A percentile compares a stretch with the other conserved stretches of the same genome.
phyloP scores from a whole-genome alignment of 805 yeast genomes.

The Metschnikowia rubicola region DNA sequence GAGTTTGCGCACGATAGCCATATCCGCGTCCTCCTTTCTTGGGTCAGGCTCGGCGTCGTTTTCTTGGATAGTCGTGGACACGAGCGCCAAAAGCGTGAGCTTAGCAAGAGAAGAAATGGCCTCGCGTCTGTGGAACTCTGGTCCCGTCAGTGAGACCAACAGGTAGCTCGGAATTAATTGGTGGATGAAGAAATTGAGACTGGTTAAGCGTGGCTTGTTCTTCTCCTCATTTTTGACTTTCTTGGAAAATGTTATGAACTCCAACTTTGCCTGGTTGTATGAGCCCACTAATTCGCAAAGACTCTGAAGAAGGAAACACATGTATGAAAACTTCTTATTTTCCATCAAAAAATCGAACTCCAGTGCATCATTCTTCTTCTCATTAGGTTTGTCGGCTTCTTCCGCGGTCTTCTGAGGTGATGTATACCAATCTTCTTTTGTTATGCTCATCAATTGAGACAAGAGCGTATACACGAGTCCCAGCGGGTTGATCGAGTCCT shows the following conservation, averaged over 20 bases:
- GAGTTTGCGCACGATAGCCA: conserved; percentile 70
- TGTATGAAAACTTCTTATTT: conserved; percentile 60
- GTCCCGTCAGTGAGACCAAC: conserved; percentile 33
- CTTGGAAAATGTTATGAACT: conserved; percentile 74
- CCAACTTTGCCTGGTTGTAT: conserved; percentile 76
- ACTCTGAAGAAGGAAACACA: conserved; percentile 63
- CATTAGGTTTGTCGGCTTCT: not conserved
- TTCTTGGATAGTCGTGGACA: conserved; percentile 54
- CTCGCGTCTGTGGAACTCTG: conserved; percentile 46
- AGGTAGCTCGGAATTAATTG: conserved; percentile 62
- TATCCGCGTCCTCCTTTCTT: conserved; percentile 59
- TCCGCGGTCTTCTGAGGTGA: conserved; percentile 7
- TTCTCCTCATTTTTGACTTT: conserved; percentile 36
- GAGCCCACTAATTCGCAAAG: conserved; percentile 72
- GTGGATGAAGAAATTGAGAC: conserved; percentile 72
- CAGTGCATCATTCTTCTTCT: conserved; percentile 10
- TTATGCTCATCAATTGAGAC: conserved; percentile 56
- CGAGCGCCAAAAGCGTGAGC: conserved; percentile 57
- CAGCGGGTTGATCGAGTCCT: conserved; percentile 24
- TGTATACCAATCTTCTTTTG: conserved; percentile 36
- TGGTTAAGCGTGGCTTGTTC: conserved; percentile 70
- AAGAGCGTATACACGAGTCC: conserved; percentile 65
- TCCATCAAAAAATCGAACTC: conserved; percentile 25
- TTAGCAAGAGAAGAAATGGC: conserved; percentile 62
- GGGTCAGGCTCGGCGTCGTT: conserved; percentile 45